Evolutionary conservation across 805 yeast genomes (phyloP).

Genomic region (Candida ponderosae): DNA sequence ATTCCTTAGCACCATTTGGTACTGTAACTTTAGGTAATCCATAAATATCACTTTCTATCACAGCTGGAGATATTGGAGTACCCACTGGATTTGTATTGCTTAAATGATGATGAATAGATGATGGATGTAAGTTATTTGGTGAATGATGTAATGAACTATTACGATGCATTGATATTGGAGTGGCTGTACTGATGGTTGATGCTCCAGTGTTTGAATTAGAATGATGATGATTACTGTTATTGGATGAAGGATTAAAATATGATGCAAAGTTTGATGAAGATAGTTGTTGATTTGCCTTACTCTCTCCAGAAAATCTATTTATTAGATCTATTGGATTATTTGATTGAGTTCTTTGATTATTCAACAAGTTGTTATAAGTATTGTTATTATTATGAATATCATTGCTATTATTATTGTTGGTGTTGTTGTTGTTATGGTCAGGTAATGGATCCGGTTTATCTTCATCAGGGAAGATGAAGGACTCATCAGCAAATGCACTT

Average conservation of each 20-base stretch:
- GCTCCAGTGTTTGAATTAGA: not conserved
- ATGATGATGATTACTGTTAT: not conserved
- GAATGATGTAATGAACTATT: too few relatives aligned
- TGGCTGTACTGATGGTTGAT: not conserved
- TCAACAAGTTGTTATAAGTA: not conserved
- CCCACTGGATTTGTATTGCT: conserved; percentile 1
- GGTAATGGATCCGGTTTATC: conserved; percentile 44
- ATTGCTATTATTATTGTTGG: conserved; percentile 4
- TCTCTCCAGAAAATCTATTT: conserved; percentile 2
- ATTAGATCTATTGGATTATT: conserved; percentile 3
- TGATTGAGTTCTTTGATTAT: conserved; percentile 1
- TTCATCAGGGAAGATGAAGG: conserved; percentile 76
- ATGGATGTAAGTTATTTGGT: not conserved
- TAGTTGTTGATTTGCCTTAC: conserved; percentile 4
- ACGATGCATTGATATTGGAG: not conserved
- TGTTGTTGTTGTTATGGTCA: conserved; percentile 7
- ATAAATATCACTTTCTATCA: conserved; percentile 16
- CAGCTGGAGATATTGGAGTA: too few relatives aligned
- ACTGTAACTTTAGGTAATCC: conserved; percentile 55
- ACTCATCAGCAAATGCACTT: conserved; percentile 77
- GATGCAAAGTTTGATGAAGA: not conserved
- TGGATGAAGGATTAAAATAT: not conserved
- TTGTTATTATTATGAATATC: conserved; percentile 10
- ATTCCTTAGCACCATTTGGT: conserved; percentile 64
- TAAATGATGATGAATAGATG: not conserved